phyloP scores from a whole-genome alignment of 352 stramenopile species.

The Phytophthora tentaculata region DNA sequence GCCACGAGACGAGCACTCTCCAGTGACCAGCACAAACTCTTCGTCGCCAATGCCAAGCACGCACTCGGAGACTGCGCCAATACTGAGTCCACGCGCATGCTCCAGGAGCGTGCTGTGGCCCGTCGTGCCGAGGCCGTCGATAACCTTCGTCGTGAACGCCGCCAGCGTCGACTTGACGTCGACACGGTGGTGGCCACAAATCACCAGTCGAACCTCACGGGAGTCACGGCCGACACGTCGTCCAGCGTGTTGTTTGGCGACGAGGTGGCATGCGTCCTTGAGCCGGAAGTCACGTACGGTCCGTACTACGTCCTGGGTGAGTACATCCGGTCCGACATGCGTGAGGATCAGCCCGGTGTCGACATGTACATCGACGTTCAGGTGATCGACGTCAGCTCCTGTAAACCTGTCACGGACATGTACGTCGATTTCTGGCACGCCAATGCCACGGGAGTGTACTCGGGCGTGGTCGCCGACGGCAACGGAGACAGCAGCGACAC shows the following conservation, averaged over 20 bases:
- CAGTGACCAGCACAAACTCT: conserved; percentile 24
- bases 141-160: conserved; percentile 19
- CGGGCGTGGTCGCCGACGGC: conserved; percentile 25
- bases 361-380: conserved; percentile 36
- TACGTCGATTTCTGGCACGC: conserved; percentile 42
- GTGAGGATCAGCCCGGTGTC: conserved; percentile 26
- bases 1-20: conserved; percentile 21
- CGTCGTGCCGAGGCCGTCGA: conserved; percentile 21
- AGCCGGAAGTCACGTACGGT: conserved; percentile 37
- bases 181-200: conserved; percentile 23
- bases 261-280: conserved; percentile 24
- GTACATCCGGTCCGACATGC: conserved; percentile 34
- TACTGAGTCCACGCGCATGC: conserved; percentile 22
- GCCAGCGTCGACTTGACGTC: conserved; percentile 32
- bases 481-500: conserved; percentile 37
- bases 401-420: conserved; percentile 30
- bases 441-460: conserved; percentile 41
- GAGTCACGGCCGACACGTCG: conserved; percentile 21
- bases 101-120: conserved; percentile 28
- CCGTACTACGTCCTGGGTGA: conserved; percentile 37
- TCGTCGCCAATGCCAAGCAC: conserved; percentile 31
- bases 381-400: conserved; percentile 35
- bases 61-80: conserved; percentile 29
- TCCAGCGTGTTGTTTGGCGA: conserved; percentile 25
- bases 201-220: conserved; percentile 30